Base-by-base conservation (phyloP, 2,329 filamentous ascomycete species). In the Xylariales sp. region DNA sequence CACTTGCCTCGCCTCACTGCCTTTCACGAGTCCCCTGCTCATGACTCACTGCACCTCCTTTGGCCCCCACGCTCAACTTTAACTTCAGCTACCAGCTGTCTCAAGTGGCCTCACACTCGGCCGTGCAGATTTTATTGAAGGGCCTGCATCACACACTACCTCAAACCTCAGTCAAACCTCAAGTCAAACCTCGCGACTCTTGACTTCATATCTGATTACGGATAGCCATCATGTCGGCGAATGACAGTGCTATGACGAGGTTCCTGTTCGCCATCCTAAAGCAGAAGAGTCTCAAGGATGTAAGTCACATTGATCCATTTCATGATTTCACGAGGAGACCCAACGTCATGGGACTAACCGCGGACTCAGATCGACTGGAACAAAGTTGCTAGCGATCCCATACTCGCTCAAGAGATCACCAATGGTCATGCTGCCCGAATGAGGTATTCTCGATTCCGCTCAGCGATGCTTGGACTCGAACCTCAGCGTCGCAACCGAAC, bases 401-500 rank as follows among this genome's bases (percentile, higher is more conserved):
- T 76, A 35, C 65, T 80, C 8, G 48, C 69, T 18, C 66, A 77
- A 37, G 64, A 69, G 50, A 79, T 80, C 45, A 69, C 73, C 47
- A 80, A 80, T 52, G 76, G 76, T 32, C 76, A 80, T 56, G 76
- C 76, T 21, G 76, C 76, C 22, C 71, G 76, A 35, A 80, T 80
- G 76, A 67, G 76, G 41, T 80, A 71, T 56, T 72, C 74, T 11
- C 69, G 76, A 25, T 78, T 78, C 53, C 62, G 64, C 20, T 54
- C 63, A 8, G 60, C 68, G 9, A 67, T 79, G 52, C 55, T 69
- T 7, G 70, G 70, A 19, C 58, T 67, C 31, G 67, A 74, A 51
- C 68, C 74, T 8, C 66, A 70, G 46, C 70, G 66, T 53, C 66
- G 73, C 19, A 67, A 65, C 51, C 65, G 66, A 32, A 61, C 62